Percentiles rank a stretch among this genome's conserved stretches.
Evolutionary conservation across 1,284 basidiomycete genomes (phyloP).

Genomic region (Apiotrichum veenhuisii): DNA sequence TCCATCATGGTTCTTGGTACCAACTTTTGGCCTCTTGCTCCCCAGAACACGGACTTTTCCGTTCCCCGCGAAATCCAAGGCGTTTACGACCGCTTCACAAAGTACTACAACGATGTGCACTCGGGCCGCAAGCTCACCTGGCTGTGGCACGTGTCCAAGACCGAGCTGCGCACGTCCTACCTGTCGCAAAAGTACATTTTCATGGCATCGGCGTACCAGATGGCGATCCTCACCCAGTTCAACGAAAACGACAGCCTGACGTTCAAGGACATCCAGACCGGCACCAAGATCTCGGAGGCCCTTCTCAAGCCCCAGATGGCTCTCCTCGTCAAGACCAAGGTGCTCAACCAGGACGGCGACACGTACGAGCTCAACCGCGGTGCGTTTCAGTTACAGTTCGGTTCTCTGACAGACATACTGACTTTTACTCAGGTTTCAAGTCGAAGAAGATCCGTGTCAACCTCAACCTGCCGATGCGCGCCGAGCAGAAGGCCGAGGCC

Average conservation of each 20-base stretch:
- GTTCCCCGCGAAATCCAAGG: constrained; percentile 82
- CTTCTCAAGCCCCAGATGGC: constrained; percentile 78
- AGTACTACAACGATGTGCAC: constrained; percentile 79
- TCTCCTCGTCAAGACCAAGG: constrained; percentile 82
- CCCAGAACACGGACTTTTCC: constrained; percentile 77
- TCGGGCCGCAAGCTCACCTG: constrained; percentile 88
- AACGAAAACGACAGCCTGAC: constrained; percentile 83
- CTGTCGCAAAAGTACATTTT: constrained; percentile 92
- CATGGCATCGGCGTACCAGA: constrained; percentile 93
- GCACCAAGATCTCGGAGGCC: constrained; percentile 79
- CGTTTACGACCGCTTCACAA: constrained; percentile 86
- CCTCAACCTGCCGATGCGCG: constrained; percentile 89
- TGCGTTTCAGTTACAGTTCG: no score
- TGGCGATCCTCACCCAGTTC: constrained; percentile 90
- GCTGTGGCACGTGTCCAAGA: constrained; percentile 97
- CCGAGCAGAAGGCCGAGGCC: constrained; percentile 88
- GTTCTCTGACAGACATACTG: background rate
- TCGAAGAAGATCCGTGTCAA: constrained; percentile 83
- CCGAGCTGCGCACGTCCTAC: constrained; percentile 90
- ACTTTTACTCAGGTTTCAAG: constrained; percentile 65
- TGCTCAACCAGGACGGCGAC: constrained; percentile 70
- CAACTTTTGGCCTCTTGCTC: constrained; percentile 91
- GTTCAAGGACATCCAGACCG: constrained; percentile 72
- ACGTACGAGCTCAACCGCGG: constrained; percentile 84
- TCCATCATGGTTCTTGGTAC: constrained; percentile 90